These are phyloP conservation scores for Vachellia collinsii DNA, from an alignment of 306 rosid genomes.

Conservation along the genomic window DNA sequence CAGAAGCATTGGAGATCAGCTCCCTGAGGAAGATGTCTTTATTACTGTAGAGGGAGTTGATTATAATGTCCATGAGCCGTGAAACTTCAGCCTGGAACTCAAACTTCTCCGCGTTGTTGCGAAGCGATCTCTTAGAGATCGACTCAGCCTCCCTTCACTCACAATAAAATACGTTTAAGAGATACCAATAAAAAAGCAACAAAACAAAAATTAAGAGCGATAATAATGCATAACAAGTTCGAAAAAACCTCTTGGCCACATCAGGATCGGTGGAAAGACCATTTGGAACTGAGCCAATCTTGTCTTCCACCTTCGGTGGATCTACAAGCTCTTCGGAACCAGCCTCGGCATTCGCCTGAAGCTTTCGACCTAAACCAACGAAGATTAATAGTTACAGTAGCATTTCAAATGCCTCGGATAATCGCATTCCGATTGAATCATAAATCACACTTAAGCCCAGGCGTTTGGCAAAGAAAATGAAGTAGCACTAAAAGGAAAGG, in stretches of 20 bases:
- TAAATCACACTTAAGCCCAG: background rate
- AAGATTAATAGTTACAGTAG: constrained; percentile 2
- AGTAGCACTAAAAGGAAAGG: background rate
- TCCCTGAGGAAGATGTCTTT: constrained; percentile 98
- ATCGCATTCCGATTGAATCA: background rate
- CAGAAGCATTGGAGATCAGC: constrained; percentile 97
- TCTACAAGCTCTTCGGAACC: constrained; percentile 75
- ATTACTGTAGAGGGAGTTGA: constrained; percentile 97
- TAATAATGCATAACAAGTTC: background rate
- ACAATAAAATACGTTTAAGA: background rate
- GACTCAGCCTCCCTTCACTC: constrained; percentile 86
- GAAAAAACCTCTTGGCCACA: constrained; percentile 57
- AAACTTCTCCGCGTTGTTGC: constrained; percentile 80
- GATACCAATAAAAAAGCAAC: background rate
- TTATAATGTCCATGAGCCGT: constrained; percentile 96
- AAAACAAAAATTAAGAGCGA: background rate
- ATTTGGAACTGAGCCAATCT: constrained; percentile 87
- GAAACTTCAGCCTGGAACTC: constrained; percentile 99
- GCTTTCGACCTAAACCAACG: constrained; percentile 63
- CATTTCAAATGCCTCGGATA: background rate
- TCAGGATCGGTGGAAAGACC: constrained; percentile 95
- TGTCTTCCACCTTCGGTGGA: constrained; percentile 98
- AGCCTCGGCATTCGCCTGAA: constrained; percentile 84
- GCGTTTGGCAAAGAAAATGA: background rate
- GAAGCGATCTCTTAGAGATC: constrained; percentile 84